These are phyloP conservation scores for Acorus gramineus DNA, from an alignment of 106 monocot genomes.

Conservation along the genomic window DNA sequence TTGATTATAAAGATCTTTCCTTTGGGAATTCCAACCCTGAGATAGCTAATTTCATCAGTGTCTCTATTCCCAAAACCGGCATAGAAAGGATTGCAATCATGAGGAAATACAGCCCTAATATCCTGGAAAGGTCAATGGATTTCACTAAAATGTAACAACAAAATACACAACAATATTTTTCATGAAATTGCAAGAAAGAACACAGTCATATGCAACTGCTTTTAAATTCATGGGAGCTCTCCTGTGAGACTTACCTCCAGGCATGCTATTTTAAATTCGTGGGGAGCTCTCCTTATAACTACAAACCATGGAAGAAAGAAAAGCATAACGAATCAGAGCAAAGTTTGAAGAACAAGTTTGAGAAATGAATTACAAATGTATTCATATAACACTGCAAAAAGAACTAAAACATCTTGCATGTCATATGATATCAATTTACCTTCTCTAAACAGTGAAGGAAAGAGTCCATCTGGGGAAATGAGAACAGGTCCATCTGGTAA, in stretches of 20 bases:
- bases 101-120: conserved; percentile 71
- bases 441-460: conserved; percentile 95
- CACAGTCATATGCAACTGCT: background rate
- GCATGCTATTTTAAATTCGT: conserved; percentile 94
- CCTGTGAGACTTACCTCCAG: conserved; percentile 47
- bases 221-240: background rate
- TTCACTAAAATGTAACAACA: no score
- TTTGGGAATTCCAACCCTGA: conserved; percentile 78
- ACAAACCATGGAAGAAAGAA: conserved; percentile 12
- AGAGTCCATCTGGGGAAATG: conserved; percentile 88
- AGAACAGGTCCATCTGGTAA: conserved; percentile 89
- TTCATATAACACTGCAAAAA: no score
- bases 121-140: conserved; percentile 27
- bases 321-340: background rate
- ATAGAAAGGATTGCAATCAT: conserved; percentile 82
- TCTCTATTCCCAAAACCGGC: conserved; percentile 94
- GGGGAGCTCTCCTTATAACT: conserved; percentile 95
- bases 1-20: conserved; percentile 91
- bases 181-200: background rate
- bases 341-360: background rate
- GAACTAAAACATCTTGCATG: no score
- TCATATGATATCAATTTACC: conserved; percentile 21
- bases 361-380: no score
- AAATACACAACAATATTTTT: background rate
- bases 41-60: conserved; percentile 91